Evolutionary conservation across 2,329 filamentous ascomycete species (phyloP).

Genomic region (Phoma sp.): DNA sequence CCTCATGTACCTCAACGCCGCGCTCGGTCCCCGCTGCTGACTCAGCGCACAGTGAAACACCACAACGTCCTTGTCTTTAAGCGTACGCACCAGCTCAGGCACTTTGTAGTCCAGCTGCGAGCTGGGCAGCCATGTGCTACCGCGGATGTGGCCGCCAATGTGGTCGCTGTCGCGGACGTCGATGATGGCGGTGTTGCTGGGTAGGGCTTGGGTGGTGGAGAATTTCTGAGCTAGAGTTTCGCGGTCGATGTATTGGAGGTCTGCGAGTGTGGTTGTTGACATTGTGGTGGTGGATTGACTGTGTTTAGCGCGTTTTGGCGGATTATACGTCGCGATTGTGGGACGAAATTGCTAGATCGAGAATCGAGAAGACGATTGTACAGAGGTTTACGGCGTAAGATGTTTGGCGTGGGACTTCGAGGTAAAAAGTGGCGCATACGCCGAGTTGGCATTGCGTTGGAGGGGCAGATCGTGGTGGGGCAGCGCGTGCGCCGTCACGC

Average conservation of each 20-base stretch:
- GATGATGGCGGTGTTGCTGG: slow-evolving; percentile 69
- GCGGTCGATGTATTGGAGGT: slow-evolving; percentile 69
- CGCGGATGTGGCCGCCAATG: slow-evolving; percentile 86
- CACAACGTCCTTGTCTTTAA: slow-evolving; percentile 79
- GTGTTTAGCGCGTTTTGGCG: neutral
- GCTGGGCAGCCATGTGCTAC: slow-evolving; percentile 77
- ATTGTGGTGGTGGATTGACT: slow-evolving; percentile 26
- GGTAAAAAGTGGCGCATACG: neutral
- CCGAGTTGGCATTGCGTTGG: neutral
- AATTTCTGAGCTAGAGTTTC: slow-evolving; percentile 64
- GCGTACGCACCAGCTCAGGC: slow-evolving; percentile 79
- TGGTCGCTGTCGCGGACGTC: slow-evolving; percentile 93
- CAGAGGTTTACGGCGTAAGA: neutral
- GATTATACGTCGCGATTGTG: neutral
- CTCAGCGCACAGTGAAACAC: slow-evolving; percentile 94
- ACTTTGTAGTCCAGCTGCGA: slow-evolving; percentile 75
- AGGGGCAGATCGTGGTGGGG: neutral
- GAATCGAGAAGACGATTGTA: neutral
- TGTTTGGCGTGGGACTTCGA: neutral
- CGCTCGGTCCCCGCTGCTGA: slow-evolving; percentile 86
- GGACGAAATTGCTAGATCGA: neutral
- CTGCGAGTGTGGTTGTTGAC: slow-evolving; percentile 66
- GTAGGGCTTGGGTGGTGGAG: slow-evolving; percentile 43
- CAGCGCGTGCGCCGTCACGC: neutral
- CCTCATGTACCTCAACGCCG: slow-evolving; percentile 79